phyloP scores from a whole-genome alignment of 441 rosid genomes.

The Pelargonium cotyledonis region DNA sequence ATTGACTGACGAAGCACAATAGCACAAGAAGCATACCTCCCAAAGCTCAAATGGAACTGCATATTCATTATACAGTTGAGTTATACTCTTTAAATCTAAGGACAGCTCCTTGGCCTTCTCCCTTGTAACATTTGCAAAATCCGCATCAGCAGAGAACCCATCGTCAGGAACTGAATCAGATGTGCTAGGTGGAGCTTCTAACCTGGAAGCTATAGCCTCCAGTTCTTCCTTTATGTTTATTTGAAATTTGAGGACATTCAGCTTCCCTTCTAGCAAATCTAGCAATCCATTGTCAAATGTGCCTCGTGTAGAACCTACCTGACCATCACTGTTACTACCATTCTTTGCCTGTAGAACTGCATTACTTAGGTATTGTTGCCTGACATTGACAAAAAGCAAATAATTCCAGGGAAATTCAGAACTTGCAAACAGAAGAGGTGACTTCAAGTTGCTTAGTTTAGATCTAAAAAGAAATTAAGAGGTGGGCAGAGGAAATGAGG shows the following conservation, averaged over 20 bases:
- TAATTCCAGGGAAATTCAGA: slow-evolving; percentile 14
- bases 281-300: slow-evolving; percentile 70
- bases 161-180: slow-evolving; percentile 46
- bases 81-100: slow-evolving; percentile 82
- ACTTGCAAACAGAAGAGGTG: background rate
- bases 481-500: background rate
- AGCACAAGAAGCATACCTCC: slow-evolving; percentile 54
- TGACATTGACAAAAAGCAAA: slow-evolving; percentile 34
- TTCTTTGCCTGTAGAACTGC: slow-evolving; percentile 95
- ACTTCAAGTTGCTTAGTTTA: background rate
- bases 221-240: slow-evolving; percentile 79
- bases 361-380: slow-evolving; percentile 83
- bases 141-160: slow-evolving; percentile 33
- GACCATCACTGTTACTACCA: slow-evolving; percentile 61
- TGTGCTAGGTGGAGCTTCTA: slow-evolving; percentile 38
- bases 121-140: slow-evolving; percentile 45
- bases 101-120: slow-evolving; percentile 90
- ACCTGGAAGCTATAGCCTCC: slow-evolving; percentile 57
- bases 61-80: slow-evolving; percentile 88
- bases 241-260: slow-evolving; percentile 81
- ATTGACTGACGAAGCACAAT: slow-evolving; percentile 2
- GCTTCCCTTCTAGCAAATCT: slow-evolving; percentile 96
- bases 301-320: slow-evolving; percentile 39
- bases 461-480: background rate
- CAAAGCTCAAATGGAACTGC: slow-evolving; percentile 95